Percentiles rank a stretch among this genome's conserved stretches.
Evolutionary conservation across 306 rosid genomes (phyloP).

Genomic region (Mucuna pruriens): DNA sequence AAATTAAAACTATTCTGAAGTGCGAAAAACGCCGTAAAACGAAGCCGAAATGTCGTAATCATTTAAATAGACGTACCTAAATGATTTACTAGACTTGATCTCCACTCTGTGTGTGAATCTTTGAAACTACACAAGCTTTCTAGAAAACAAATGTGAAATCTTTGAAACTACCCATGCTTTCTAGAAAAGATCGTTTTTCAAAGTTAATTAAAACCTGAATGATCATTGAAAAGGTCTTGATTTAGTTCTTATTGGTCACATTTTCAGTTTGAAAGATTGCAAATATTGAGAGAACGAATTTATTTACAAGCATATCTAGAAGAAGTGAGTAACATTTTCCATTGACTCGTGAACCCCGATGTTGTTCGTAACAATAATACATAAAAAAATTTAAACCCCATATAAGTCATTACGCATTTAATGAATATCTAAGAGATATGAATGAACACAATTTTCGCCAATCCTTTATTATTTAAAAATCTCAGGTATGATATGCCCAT

Average conservation of each 20-base stretch:
- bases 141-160: conserved; percentile 1
- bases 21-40: neutral
- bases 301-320: neutral
- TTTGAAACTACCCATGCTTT: conserved; percentile 8
- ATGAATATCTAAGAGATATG: no score
- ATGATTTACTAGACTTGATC: neutral
- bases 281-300: neutral
- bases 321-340: neutral
- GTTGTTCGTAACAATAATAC: no score
- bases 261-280: neutral
- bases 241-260: neutral
- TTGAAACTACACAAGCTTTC: conserved; percentile 3
- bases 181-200: neutral
- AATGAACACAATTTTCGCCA: no score
- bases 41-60: neutral
- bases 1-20: neutral
- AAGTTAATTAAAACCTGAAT: neutral
- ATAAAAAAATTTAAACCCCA: no score
- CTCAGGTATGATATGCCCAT: neutral
- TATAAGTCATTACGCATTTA: no score
- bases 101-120: neutral
- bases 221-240: neutral
- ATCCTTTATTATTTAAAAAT: neutral
- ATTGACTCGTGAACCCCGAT: neutral
- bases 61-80: neutral